Conservation (phyloP, 768 basidiomycete species). For the Kwoniella heveanensis region DNA sequence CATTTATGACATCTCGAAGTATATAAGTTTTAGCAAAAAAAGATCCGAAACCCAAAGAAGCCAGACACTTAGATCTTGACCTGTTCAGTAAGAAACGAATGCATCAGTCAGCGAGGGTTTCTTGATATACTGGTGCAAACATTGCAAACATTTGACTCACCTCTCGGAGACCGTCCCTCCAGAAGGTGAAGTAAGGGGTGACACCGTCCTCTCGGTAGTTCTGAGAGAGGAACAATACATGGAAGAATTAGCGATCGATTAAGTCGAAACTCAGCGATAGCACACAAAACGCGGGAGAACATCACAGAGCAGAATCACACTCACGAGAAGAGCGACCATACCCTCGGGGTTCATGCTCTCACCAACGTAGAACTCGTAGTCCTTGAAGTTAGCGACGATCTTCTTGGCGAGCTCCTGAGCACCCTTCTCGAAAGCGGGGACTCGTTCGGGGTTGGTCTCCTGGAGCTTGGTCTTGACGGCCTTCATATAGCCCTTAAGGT, state of each 20-base stretch:
- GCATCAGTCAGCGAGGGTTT: not conserved
- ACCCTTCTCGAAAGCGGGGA: slow-evolving; percentile 76
- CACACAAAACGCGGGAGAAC: no score
- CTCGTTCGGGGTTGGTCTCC: slow-evolving; percentile 63
- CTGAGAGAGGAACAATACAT: slow-evolving; percentile 10
- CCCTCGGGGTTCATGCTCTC: slow-evolving; percentile 73
- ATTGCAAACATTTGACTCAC: no score
- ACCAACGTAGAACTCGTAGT: slow-evolving; percentile 76
- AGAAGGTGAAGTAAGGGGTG: slow-evolving; percentile 87
- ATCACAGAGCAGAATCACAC: no score
- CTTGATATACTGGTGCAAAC: no score
- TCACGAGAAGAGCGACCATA: slow-evolving; percentile 80
- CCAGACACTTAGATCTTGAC: slow-evolving; percentile 36
- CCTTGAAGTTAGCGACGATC: slow-evolving; percentile 82
- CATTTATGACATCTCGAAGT: not conserved
- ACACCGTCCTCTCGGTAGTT: slow-evolving; percentile 73
- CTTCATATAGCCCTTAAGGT: slow-evolving; percentile 98
- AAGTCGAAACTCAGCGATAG: no score
- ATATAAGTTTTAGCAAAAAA: slow-evolving; percentile 3
- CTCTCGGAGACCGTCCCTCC: slow-evolving; percentile 91
- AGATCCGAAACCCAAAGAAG: not conserved
- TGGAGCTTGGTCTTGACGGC: slow-evolving; percentile 70
- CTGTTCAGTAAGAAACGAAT: slow-evolving; percentile 7
- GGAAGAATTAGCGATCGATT: slow-evolving; percentile 3
- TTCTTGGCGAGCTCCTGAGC: slow-evolving; percentile 82